Conservation (phyloP, 2,329 filamentous ascomycete species). For the Acephala macrosclerotiorum region DNA sequence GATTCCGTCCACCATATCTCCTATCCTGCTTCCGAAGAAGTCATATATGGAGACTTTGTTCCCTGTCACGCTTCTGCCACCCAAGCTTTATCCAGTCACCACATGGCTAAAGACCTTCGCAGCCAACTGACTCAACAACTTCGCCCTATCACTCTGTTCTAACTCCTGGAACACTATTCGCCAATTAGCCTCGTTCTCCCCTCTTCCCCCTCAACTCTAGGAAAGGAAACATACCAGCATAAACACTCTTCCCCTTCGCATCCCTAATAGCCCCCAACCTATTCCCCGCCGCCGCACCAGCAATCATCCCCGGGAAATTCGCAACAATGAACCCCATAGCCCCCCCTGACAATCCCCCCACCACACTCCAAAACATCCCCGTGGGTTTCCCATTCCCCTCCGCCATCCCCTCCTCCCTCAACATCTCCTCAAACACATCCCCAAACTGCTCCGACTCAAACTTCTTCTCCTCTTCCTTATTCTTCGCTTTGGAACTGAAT, state of each 20-base stretch:
- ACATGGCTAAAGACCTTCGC: conserved; percentile 86
- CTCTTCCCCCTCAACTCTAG: conserved; percentile 47
- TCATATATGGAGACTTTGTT: too few species aligned
- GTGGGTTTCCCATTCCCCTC: conserved; percentile 70
- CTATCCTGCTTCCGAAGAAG: not conserved
- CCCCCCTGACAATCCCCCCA: conserved; percentile 87
- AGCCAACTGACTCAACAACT: conserved; percentile 83
- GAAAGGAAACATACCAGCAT: conserved; percentile 63
- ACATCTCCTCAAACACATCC: conserved; percentile 89
- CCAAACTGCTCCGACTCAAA: conserved; percentile 84
- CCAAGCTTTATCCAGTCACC: conserved; percentile 47
- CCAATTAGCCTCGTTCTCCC: conserved; percentile 7
- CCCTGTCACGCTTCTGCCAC: not conserved
- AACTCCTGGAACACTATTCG: conserved; percentile 66
- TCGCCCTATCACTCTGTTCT: conserved; percentile 81
- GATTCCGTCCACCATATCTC: not conserved
- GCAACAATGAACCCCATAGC: conserved; percentile 94
- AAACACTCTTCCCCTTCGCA: conserved; percentile 93
- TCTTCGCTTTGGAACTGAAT: conserved; percentile 54
- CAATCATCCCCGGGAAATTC: conserved; percentile 87
- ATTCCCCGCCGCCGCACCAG: conserved; percentile 92
- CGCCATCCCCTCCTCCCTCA: conserved; percentile 84
- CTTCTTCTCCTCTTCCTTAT: conserved; percentile 59
- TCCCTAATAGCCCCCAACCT: conserved; percentile 89
- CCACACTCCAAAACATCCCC: conserved; percentile 82